These are phyloP conservation scores for Porodaedalea pini DNA, from an alignment of 1,284 basidiomycete genomes.

Conservation along the genomic window DNA sequence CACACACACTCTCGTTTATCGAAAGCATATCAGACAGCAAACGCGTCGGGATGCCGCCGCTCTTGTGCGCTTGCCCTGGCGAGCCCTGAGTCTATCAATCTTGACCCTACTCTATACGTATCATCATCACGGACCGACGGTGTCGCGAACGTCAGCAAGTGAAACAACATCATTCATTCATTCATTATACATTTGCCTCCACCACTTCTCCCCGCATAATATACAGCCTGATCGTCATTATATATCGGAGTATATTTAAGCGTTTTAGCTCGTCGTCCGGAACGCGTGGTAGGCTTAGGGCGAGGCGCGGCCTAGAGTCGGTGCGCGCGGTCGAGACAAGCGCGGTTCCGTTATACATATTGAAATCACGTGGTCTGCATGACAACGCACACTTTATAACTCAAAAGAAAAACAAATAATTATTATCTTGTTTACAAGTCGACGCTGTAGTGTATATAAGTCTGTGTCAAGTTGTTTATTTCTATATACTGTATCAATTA, in stretches of 20 bases:
- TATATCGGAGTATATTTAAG: background rate
- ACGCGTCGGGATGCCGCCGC: no score
- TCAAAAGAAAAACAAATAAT: no score
- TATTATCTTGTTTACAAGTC: no score
- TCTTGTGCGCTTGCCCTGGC: no score
- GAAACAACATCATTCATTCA: background rate
- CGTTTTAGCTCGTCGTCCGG: constrained; percentile 3
- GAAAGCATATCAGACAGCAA: no score
- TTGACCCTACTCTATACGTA: no score
- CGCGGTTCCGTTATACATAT: background rate
- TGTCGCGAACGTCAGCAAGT: background rate
- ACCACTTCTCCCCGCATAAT: background rate
- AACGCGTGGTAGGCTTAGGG: background rate
- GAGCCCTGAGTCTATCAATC: no score
- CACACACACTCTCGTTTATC: background rate
- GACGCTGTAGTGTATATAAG: no score
- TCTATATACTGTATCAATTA: no score
- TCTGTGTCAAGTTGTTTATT: no score
- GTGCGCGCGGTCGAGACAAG: background rate
- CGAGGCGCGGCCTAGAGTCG: background rate
- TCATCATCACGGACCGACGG: background rate
- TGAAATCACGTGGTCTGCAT: background rate
- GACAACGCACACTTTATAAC: background rate
- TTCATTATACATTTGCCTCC: background rate
- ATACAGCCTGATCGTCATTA: background rate